Evolutionary conservation across 805 yeast species (phyloP).

Genomic region (Monosporozyma servazzii): DNA sequence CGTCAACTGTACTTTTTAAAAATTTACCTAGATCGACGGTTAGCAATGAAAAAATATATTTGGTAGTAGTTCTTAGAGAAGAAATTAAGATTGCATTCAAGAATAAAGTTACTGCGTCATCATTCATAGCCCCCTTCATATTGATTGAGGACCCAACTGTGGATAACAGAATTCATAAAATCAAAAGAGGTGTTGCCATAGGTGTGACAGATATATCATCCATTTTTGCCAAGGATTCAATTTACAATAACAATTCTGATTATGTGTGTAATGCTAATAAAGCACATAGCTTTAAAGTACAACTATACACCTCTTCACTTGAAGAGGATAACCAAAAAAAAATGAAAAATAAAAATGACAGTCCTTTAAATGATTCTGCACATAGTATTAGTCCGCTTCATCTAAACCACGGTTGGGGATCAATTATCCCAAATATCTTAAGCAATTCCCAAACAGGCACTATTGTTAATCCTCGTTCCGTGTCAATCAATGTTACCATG

Average conservation of each 20-base stretch:
- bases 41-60: slow-evolving; percentile 54
- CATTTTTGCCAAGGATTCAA: slow-evolving; percentile 44
- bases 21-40: slow-evolving; percentile 61
- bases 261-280: slow-evolving; percentile 54
- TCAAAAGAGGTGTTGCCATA: slow-evolving; percentile 76
- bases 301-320: slow-evolving; percentile 55
- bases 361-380: background rate
- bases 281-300: slow-evolving; percentile 61
- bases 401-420: slow-evolving; percentile 73
- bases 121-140: slow-evolving; percentile 20
- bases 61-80: slow-evolving; percentile 71
- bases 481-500: slow-evolving; percentile 54
- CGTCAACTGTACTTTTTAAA: slow-evolving; percentile 71
- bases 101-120: slow-evolving; percentile 8
- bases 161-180: slow-evolving; percentile 13
- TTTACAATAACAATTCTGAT: slow-evolving; percentile 44
- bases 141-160: slow-evolving; percentile 11
- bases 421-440: slow-evolving; percentile 66
- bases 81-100: slow-evolving; percentile 35
- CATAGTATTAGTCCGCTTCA: slow-evolving; percentile 12
- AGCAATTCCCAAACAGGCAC: slow-evolving; percentile 66
- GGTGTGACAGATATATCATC: slow-evolving; percentile 83
- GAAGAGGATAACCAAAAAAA: slow-evolving; percentile 10
- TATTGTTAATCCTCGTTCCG: slow-evolving; percentile 76
- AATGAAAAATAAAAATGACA: background rate